Evolutionary conservation across 768 basidiomycete genomes (phyloP).

Genomic region (Trametes cubensis): DNA sequence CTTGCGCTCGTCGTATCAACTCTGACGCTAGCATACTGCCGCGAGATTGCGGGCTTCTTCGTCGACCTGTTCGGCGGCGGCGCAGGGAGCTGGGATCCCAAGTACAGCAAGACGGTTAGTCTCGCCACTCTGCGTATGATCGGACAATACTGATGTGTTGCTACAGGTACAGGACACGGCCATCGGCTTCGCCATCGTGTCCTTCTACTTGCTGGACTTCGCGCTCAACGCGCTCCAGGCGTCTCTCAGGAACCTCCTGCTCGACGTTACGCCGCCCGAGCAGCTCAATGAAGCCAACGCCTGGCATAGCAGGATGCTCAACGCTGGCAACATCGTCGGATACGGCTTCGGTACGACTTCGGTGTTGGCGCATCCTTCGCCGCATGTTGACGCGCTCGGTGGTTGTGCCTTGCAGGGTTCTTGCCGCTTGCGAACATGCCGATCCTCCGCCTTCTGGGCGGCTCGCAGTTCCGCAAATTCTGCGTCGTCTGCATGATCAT

Average conservation of each 20-base stretch:
- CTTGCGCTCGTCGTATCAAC: constrained; percentile 77
- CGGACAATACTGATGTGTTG: neutral
- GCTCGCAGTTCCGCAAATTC: constrained; percentile 94
- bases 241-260: constrained; percentile 87
- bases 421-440: constrained; percentile 83
- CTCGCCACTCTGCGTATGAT: neutral
- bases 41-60: constrained; percentile 67
- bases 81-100: constrained; percentile 86
- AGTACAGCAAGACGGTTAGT: constrained; percentile 61
- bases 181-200: constrained; percentile 83
- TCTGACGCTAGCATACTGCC: constrained; percentile 80
- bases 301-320: constrained; percentile 96
- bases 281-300: constrained; percentile 95
- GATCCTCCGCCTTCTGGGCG: constrained; percentile 78
- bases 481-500: constrained; percentile 84
- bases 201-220: constrained; percentile 95
- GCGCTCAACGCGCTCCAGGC: constrained; percentile 96
- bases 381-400: neutral
- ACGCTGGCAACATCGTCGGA: constrained; percentile 96
- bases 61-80: constrained; percentile 79
- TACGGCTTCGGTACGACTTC: constrained; percentile 77
- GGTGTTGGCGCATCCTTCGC: neutral
- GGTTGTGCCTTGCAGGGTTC: constrained; percentile 57
- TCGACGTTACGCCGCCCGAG: constrained; percentile 86
- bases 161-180: constrained; percentile 65